These are phyloP conservation scores for Acanthamoeba lenticulata DNA, from an alignment of 208 protist species.

Conservation along the genomic window DNA sequence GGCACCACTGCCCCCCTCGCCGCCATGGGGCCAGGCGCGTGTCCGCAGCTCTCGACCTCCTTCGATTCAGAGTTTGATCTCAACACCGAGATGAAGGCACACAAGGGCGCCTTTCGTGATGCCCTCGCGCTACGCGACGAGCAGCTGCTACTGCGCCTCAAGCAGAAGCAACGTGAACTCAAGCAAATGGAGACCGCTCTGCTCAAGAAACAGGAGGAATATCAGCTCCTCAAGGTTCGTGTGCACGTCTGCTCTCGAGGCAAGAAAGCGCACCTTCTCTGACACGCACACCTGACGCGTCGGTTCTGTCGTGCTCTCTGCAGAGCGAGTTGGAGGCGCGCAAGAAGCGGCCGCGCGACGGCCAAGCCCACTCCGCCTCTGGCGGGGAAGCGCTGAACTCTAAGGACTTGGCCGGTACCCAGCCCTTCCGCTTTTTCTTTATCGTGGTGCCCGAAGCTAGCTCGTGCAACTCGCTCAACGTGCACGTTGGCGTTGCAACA, in stretches of 20 bases:
- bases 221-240: not conserved
- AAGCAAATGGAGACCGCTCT: slow-evolving; percentile 3
- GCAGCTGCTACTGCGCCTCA: slow-evolving; percentile 13
- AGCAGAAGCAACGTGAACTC: slow-evolving; percentile 16
- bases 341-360: not conserved
- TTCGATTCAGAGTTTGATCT: slow-evolving; percentile 5
- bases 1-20: too few species aligned
- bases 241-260: too few species aligned
- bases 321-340: not conserved
- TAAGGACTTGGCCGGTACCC: not conserved
- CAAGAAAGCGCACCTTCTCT: too few species aligned
- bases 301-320: too few species aligned
- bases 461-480: too few species aligned
- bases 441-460: too few species aligned
- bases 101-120: slow-evolving; percentile 12
- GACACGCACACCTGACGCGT: not conserved
- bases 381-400: not conserved
- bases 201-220: not conserved
- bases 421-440: too few species aligned
- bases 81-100: not conserved
- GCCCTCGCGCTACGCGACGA: not conserved
- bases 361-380: not conserved
- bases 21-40: too few species aligned
- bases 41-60: not conserved
- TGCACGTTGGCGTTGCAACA: not conserved